These are phyloP conservation scores for Rosa multiflora DNA, from an alignment of 306 rosid species.

Conservation along the genomic window DNA sequence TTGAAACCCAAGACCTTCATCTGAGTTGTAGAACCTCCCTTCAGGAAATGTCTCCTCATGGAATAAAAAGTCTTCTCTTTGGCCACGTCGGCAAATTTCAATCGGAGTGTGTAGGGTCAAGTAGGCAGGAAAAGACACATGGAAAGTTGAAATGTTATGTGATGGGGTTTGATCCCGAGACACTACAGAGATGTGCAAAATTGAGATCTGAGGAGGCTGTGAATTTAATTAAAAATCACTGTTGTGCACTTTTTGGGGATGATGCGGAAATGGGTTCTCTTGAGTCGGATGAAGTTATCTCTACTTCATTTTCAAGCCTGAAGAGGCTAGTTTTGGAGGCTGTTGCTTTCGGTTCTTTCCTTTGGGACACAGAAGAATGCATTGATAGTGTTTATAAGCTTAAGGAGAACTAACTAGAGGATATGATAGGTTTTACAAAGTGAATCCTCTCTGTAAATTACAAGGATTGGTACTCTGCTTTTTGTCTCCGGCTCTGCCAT, in stretches of 20 bases:
- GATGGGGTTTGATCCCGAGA: conserved; percentile 63
- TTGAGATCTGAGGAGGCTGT: conserved; percentile 79
- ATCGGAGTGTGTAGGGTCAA: conserved; percentile 35
- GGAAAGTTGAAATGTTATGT: conserved; percentile 63
- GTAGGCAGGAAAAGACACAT: conserved; percentile 38
- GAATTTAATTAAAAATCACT: conserved; percentile 64
- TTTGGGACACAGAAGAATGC: conserved; percentile 94
- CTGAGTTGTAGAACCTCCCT: conserved; percentile 40
- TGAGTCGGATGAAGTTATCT: conserved; percentile 57
- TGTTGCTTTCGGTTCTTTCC: conserved; percentile 91
- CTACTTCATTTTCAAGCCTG: conserved; percentile 84
- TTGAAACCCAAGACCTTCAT: conserved; percentile 47
- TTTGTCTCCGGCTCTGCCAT: background rate
- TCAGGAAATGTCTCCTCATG: conserved; percentile 41
- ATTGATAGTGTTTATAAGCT: conserved; percentile 72
- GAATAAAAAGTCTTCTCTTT: conserved; percentile 47
- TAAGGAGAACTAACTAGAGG: conserved; percentile 49
- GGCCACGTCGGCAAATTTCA: conserved; percentile 36
- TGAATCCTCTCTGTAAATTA: conserved; percentile 40
- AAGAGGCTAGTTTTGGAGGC: conserved; percentile 96
- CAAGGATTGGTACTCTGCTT: conserved; percentile 29
- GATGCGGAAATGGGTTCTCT: conserved; percentile 34
- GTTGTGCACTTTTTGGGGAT: conserved; percentile 64
- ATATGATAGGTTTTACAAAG: conserved; percentile 23
- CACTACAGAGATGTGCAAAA: conserved; percentile 73